phyloP scores from a whole-genome alignment of 164 flowering plant genomes.

The Kingdonia uniflora region DNA sequence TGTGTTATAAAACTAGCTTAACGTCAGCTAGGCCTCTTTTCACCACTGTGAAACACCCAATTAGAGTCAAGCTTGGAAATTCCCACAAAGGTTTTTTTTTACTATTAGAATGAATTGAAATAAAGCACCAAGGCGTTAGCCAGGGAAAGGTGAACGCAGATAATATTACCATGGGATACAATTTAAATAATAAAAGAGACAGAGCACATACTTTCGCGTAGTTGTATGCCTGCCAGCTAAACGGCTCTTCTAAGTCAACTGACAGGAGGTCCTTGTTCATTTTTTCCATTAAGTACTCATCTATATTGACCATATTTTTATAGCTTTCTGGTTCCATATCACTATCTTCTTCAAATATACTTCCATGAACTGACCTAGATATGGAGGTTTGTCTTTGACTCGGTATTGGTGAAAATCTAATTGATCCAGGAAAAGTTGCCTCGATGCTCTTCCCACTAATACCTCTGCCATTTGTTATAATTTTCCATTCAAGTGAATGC shows the following conservation, averaged over 20 bases:
- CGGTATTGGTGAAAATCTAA: slow-evolving; percentile 73
- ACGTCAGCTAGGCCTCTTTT: too few relatives aligned
- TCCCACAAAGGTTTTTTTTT: too few relatives aligned
- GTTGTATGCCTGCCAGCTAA: slow-evolving; percentile 91
- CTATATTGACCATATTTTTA: slow-evolving; percentile 57
- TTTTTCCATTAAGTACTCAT: slow-evolving; percentile 72
- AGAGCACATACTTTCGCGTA: slow-evolving; percentile 71
- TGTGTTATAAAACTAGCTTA: too few relatives aligned
- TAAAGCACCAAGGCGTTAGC: too few relatives aligned
- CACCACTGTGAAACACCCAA: too few relatives aligned
- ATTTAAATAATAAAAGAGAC: too few relatives aligned
- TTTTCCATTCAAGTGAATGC: slow-evolving; percentile 91
- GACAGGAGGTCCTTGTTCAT: slow-evolving; percentile 83
- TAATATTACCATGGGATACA: too few relatives aligned
- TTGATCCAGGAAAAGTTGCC: slow-evolving; percentile 93
- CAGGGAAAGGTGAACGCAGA: too few relatives aligned
- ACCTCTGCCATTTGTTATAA: slow-evolving; percentile 64
- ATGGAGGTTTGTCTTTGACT: slow-evolving; percentile 27
- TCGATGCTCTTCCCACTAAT: slow-evolving; percentile 77
- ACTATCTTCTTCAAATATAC: slow-evolving; percentile 62
- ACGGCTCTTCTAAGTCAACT: slow-evolving; percentile 95
- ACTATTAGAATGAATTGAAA: too few relatives aligned
- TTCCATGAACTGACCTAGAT: slow-evolving; percentile 27
- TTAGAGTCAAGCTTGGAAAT: too few relatives aligned
- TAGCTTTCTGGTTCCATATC: slow-evolving; percentile 61